phyloP scores from a whole-genome alignment of 2,329 filamentous ascomycete species.

The Aspergillus alliaceus region DNA sequence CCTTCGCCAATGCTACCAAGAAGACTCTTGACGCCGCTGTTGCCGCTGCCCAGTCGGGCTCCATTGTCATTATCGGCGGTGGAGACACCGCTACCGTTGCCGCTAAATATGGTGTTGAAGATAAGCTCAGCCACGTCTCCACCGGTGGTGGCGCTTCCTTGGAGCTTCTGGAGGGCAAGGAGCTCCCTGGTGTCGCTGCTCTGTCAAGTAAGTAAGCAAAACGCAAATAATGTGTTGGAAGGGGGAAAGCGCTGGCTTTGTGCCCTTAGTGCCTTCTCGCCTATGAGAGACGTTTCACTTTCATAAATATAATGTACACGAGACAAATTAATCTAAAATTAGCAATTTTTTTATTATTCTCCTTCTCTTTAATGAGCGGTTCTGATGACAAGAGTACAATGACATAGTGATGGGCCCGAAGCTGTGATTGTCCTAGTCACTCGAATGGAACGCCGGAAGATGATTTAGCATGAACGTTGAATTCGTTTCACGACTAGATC shows the following conservation, averaged over 20 bases:
- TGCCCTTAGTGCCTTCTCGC: not conserved
- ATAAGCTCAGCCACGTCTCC: slow-evolving; percentile 96
- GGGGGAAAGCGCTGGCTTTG: slow-evolving; percentile 1
- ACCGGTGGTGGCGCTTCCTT: slow-evolving; percentile 94
- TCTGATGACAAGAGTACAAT: slow-evolving; percentile 23
- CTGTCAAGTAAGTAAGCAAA: slow-evolving; percentile 70
- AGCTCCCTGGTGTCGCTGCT: slow-evolving; percentile 86
- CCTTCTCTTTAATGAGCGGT: slow-evolving; percentile 4
- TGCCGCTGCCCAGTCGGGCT: slow-evolving; percentile 73
- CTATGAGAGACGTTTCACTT: slow-evolving; percentile 2
- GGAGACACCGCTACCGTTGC: slow-evolving; percentile 98
- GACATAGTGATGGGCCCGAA: slow-evolving; percentile 30
- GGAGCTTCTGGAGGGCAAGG: slow-evolving; percentile 97
- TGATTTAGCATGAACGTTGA: not conserved
- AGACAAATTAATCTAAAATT: slow-evolving; percentile 25
- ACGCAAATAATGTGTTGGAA: slow-evolving; percentile 1
- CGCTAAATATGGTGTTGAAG: slow-evolving; percentile 93
- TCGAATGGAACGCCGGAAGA: not conserved
- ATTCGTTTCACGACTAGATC: not conserved
- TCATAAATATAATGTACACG: slow-evolving; percentile 39
- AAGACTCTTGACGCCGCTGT: slow-evolving; percentile 86
- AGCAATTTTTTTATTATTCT: slow-evolving; percentile 16
- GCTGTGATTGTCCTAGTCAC: slow-evolving; percentile 19
- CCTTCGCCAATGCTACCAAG: slow-evolving; percentile 91
- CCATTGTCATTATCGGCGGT: slow-evolving; percentile 97